Base-by-base conservation (phyloP, 371 early-diverging fungal species). In the Saksenaea oblongispora region DNA sequence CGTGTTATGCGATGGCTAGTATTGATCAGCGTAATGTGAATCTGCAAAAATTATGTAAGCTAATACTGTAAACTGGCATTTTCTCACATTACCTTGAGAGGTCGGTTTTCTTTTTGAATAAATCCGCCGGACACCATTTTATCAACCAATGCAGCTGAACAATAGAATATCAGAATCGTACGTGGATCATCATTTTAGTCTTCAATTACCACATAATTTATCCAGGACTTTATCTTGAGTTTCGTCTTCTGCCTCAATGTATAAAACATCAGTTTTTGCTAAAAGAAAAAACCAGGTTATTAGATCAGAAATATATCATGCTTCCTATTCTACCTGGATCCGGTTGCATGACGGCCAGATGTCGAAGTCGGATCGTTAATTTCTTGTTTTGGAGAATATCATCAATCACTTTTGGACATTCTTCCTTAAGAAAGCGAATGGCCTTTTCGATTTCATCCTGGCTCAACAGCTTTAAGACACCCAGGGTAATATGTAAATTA, bases 401-500 rank as follows among this genome's bases (percentile, higher is more conserved):
- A 13, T 51, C 28, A 3, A 74, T 58, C 11, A 70, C 17, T 18
- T 56, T 39, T 7, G 68, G 61, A 22, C 60, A 41, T 35, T 67
- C 63, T 26, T 67, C 59, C 31, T 74, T 74, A 1, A 74, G 14
- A 36, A 67, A 70, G 22, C 63, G 65, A 1, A 70, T 58, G 8
- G 76, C 71, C 9, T 57, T 54, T 51, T 72, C 72, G 17, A 75
- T 59, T 7, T 75, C 76, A 8, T 58, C 17, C 24, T 70, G 70
- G 34, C 54, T 57, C 39, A 72, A 13, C 4, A 77, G 34, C 24
- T 72, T 74, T 34, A 66, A 67, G 17, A 77, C 72, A 4, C 78
- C 78, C n/a, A 77, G 39, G 0, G 78, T 77, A 22, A 77, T 73
- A 34, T 77, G 78, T 17, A 77, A 24, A 59, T 74, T 74, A 35